A percentile compares a stretch with the other conserved stretches of the same genome.
Evolutionary conservation across 192 early-diverging fungal species (phyloP).

Genomic region (Geranomyces variabilis): DNA sequence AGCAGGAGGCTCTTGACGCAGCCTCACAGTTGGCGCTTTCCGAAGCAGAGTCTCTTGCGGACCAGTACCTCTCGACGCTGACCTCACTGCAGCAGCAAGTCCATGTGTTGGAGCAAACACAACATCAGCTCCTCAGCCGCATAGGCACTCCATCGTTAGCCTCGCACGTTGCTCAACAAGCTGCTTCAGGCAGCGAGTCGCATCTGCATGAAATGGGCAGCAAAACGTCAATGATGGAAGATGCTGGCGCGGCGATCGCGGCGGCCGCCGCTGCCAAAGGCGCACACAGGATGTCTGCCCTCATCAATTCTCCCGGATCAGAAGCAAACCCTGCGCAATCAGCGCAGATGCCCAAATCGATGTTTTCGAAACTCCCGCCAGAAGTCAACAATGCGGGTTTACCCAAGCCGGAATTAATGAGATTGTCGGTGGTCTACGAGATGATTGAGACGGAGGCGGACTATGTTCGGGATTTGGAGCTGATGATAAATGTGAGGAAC

Average conservation of each 20-base stretch:
- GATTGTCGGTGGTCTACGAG: slow-evolving; percentile 60
- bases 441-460: slow-evolving; percentile 64
- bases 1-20: neutral
- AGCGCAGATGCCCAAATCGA: slow-evolving; percentile 28
- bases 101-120: slow-evolving; percentile 24
- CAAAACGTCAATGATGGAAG: neutral
- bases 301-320: neutral
- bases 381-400: slow-evolving; percentile 46
- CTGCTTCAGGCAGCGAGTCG: slow-evolving; percentile 4
- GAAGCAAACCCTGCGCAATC: neutral
- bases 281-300: neutral
- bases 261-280: neutral
- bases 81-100: slow-evolving; percentile 10
- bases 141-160: neutral
- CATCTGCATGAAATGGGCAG: neutral
- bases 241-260: neutral
- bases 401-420: slow-evolving; percentile 58
- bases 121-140: slow-evolving; percentile 14
- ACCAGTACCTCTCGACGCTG: slow-evolving; percentile 22
- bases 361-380: slow-evolving; percentile 56
- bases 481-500: slow-evolving; percentile 54
- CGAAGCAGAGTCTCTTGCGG: slow-evolving; percentile 22
- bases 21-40: neutral
- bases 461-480: slow-evolving; percentile 53
- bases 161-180: neutral